A percentile compares a stretch with the other conserved stretches of the same genome.
Conservation (phyloP, 164 flowering plant genomes). For the Vitis rupestris region DNA sequence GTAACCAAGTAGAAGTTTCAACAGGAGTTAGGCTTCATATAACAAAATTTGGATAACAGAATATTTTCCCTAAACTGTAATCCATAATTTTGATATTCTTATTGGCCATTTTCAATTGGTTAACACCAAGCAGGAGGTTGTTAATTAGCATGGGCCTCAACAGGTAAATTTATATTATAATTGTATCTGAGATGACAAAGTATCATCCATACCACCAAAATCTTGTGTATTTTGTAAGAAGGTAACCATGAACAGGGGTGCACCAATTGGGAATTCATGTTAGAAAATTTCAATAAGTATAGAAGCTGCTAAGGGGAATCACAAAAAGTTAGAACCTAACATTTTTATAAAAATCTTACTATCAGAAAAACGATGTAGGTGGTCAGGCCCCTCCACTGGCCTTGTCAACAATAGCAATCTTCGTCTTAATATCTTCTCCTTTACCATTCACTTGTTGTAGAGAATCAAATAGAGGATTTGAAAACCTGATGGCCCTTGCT, state of each 20-base stretch:
- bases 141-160: conserved; percentile 19
- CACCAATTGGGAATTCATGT: conserved; percentile 11
- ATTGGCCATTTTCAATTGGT: conserved; percentile 6
- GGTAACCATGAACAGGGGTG: not conserved
- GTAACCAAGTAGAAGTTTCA: not conserved
- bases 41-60: not conserved
- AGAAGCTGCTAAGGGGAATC: conserved; percentile 12
- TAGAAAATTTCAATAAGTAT: not conserved
- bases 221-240: too few species aligned
- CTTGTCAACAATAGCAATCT: conserved; percentile 42
- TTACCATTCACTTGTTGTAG: conserved; percentile 43
- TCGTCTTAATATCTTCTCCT: conserved; percentile 32
- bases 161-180: not conserved
- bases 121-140: conserved; percentile 13
- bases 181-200: too few species aligned
- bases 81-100: conserved; percentile 11
- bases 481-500: conserved; percentile 75
- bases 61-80: not conserved
- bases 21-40: not conserved
- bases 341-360: conserved; percentile 19
- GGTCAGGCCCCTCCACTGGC: conserved; percentile 49
- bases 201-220: too few species aligned
- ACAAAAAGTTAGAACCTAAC: conserved; percentile 9
- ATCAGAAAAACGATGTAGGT: not conserved
- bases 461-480: conserved; percentile 27